phyloP scores from a whole-genome alignment of 2,329 filamentous ascomycete genomes.

The Dactylellina drechsleri region DNA sequence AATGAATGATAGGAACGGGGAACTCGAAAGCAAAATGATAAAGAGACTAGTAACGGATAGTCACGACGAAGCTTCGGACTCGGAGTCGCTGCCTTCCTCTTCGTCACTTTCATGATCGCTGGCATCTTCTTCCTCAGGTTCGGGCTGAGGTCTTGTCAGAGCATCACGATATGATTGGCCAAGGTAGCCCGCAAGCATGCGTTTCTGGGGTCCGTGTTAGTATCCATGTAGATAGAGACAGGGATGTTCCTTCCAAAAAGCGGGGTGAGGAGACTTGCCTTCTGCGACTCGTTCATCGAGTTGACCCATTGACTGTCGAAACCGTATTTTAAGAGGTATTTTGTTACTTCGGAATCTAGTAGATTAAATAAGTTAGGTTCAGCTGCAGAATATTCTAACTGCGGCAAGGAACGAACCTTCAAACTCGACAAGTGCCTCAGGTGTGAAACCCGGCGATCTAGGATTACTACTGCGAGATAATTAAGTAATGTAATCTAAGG shows the following conservation, averaged over 20 bases:
- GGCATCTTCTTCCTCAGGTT: constrained; percentile 32
- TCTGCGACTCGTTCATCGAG: constrained; percentile 53
- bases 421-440: constrained; percentile 41
- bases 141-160: constrained; percentile 44
- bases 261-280: constrained; percentile 24
- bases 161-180: constrained; percentile 55
- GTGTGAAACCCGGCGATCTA: constrained; percentile 52
- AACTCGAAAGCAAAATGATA: constrained; percentile 45
- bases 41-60: constrained; percentile 30
- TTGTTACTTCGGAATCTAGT: constrained; percentile 44
- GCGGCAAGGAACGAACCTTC: constrained; percentile 30
- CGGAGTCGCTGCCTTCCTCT: constrained; percentile 34
- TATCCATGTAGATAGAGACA: constrained; percentile 30
- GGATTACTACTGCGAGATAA: constrained; percentile 34
- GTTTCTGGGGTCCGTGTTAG: constrained; percentile 47
- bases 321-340: constrained; percentile 51
- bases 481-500: constrained; percentile 9
- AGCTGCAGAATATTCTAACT: background rate
- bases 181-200: constrained; percentile 52
- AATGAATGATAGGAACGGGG: constrained; percentile 36
- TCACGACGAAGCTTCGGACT: constrained; percentile 42
- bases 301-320: constrained; percentile 49
- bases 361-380: background rate
- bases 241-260: constrained; percentile 26
- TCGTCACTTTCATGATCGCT: constrained; percentile 38